Conservation (phyloP, 208 protist genomes). For the Angomonas deanei region DNA sequence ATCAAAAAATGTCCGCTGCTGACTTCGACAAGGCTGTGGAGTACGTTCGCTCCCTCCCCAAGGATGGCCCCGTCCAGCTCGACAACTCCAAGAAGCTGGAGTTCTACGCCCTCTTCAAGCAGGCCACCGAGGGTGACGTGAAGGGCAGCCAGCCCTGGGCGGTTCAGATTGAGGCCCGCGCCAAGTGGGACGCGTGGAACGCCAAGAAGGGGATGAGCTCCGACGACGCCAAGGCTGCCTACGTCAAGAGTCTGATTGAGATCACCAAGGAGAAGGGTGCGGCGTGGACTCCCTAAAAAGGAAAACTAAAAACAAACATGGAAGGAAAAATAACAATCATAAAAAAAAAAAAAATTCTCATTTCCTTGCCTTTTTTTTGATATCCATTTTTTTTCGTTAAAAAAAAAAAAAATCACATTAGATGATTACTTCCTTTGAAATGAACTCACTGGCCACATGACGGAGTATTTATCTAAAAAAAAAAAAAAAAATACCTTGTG, state of each 20-base stretch:
- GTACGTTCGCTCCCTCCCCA: slow-evolving; percentile 79
- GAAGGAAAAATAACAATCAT: background rate
- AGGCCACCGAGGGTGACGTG: slow-evolving; percentile 94
- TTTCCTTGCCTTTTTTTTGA: background rate
- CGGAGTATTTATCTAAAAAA: too few relatives aligned
- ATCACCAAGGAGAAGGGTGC: slow-evolving; percentile 53
- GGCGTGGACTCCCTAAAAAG: slow-evolving; percentile 45
- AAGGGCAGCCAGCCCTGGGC: slow-evolving; percentile 86
- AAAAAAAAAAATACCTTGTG: too few relatives aligned
- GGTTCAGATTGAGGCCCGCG: slow-evolving; percentile 87
- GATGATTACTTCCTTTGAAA: too few relatives aligned
- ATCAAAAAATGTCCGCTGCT: slow-evolving; percentile 53
- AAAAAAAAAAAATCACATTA: too few relatives aligned
- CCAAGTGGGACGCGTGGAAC: slow-evolving; percentile 95
- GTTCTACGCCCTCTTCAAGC: slow-evolving; percentile 97
- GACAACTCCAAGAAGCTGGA: slow-evolving; percentile 88
- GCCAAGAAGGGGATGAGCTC: slow-evolving; percentile 80
- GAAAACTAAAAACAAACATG: background rate
- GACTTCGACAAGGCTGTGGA: slow-evolving; percentile 77
- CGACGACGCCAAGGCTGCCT: slow-evolving; percentile 89
- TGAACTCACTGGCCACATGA: too few relatives aligned
- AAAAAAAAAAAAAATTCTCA: slow-evolving; percentile 2
- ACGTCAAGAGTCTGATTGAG: slow-evolving; percentile 74
- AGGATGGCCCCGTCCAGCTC: slow-evolving; percentile 77
- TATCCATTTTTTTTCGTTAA: slow-evolving; percentile 3